A percentile compares a stretch with the other conserved stretches of the same genome.
These are phyloP conservation scores for Chaetomium strumarium DNA, from an alignment of 2,329 filamentous ascomycete genomes.

Conservation along the genomic window DNA sequence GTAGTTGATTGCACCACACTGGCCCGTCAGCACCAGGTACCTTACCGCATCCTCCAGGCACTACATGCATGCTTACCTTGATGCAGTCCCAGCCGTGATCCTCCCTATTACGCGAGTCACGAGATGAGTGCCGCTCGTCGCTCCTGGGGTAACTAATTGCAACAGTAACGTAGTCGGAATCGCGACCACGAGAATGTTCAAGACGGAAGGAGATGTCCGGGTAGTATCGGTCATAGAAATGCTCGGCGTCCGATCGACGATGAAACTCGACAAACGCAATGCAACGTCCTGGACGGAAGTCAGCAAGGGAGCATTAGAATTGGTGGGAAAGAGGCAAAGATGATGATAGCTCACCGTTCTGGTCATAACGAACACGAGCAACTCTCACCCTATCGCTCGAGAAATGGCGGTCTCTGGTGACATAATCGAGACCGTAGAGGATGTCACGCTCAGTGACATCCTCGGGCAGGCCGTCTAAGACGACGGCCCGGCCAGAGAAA, in stretches of 20 bases:
- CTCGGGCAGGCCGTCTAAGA: constrained; percentile 21
- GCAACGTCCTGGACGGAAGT: constrained; percentile 23
- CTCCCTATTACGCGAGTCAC: constrained; percentile 16
- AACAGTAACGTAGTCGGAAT: constrained; percentile 28
- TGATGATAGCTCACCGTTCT: constrained; percentile 13
- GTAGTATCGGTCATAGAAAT: constrained; percentile 35
- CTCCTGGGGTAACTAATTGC: constrained; percentile 34
- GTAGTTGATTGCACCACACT: constrained; percentile 52
- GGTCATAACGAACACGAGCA: constrained; percentile 19
- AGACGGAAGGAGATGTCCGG: constrained; percentile 33
- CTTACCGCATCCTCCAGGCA: not conserved
- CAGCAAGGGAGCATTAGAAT: not conserved
- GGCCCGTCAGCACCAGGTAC: constrained; percentile 3
- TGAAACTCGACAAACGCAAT: constrained; percentile 39
- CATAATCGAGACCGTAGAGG: constrained; percentile 24
- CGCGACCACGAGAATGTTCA: constrained; percentile 26
- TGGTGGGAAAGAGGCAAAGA: not conserved
- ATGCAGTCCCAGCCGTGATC: constrained; percentile 37
- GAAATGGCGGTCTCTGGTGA: constrained; percentile 22
- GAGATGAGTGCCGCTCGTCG: constrained; percentile 25
- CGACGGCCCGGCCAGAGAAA: constrained; percentile 13
- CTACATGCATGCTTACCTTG: constrained; percentile 25
- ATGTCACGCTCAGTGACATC: constrained; percentile 25
- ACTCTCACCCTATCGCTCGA: constrained; percentile 23
- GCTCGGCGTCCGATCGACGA: constrained; percentile 34